Evolutionary conservation across 805 yeast species (phyloP).

Genomic region (Tanozyma kutaoensis): DNA sequence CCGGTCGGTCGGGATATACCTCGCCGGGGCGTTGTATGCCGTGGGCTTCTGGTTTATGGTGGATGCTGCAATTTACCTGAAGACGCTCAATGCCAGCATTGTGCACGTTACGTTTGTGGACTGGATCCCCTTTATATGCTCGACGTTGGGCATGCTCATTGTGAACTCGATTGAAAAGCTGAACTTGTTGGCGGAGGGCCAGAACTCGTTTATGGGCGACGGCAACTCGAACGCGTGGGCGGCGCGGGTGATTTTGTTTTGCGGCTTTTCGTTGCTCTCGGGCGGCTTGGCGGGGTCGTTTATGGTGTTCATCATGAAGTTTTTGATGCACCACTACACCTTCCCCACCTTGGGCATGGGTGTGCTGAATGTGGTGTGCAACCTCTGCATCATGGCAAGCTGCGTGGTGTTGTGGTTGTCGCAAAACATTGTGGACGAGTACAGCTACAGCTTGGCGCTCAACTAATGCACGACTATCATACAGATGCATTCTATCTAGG

Average conservation of each 20-base stretch:
- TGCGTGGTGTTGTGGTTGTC: conserved; percentile 87
- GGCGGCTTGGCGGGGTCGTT: conserved; percentile 91
- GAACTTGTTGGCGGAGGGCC: conserved; percentile 32
- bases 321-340: conserved; percentile 60
- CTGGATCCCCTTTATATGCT: conserved; percentile 89
- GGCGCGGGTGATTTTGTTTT: conserved; percentile 77
- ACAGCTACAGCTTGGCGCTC: conserved; percentile 79
- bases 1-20: conserved; percentile 61
- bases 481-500: no score
- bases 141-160: conserved; percentile 80
- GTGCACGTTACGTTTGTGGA: conserved; percentile 87
- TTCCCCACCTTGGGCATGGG: conserved; percentile 96
- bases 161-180: conserved; percentile 63
- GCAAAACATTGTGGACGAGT: conserved; percentile 92
- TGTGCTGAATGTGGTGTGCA: conserved; percentile 70
- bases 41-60: conserved; percentile 81
- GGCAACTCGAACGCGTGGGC: conserved; percentile 67
- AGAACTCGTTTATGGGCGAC: conserved; percentile 27
- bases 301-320: conserved; percentile 77
- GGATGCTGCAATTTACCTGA: conserved; percentile 81
- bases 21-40: conserved; percentile 69
- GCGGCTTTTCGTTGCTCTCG: conserved; percentile 87
- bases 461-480: no score
- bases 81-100: conserved; percentile 69
- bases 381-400: conserved; percentile 72